phyloP scores from a whole-genome alignment of 768 basidiomycete genomes.

The Hysterangium stoloniferum region DNA sequence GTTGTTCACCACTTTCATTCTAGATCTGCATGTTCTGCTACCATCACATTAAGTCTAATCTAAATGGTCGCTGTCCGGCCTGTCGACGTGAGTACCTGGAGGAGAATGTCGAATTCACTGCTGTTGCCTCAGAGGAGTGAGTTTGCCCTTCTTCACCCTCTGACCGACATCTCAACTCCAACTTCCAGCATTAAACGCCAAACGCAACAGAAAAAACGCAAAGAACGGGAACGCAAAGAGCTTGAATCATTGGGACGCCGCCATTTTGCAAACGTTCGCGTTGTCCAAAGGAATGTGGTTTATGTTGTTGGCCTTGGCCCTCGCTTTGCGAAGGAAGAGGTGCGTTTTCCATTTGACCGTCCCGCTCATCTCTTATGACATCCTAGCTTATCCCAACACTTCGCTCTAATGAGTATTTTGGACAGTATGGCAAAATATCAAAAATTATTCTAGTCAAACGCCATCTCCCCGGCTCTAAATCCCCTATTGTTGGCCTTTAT shows the following conservation, averaged over 20 bases:
- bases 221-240: constrained; percentile 94
- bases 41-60: constrained; percentile 95
- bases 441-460: constrained; percentile 93
- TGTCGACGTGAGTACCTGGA: constrained; percentile 91
- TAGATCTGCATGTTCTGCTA: constrained; percentile 99
- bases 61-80: constrained; percentile 94
- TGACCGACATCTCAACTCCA: constrained; percentile 11
- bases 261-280: constrained; percentile 85
- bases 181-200: constrained; percentile 80
- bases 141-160: constrained; percentile 27
- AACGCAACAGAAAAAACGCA: constrained; percentile 89
- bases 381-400: constrained; percentile 80
- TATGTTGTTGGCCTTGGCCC: constrained; percentile 95
- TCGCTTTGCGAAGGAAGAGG: constrained; percentile 94
- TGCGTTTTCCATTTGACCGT: constrained; percentile 28
- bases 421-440: constrained; percentile 96
- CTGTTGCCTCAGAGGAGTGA: constrained; percentile 92
- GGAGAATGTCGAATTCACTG: constrained; percentile 89
- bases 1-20: too few species aligned
- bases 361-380: constrained; percentile 7
- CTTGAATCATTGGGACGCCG: constrained; percentile 78
- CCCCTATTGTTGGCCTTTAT: constrained; percentile 84
- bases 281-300: constrained; percentile 94
- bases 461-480: constrained; percentile 61
- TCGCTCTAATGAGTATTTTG: constrained; percentile 94